Base-by-base conservation (phyloP, 75 land plant species). In the Chamaecyparis obtusa region DNA sequence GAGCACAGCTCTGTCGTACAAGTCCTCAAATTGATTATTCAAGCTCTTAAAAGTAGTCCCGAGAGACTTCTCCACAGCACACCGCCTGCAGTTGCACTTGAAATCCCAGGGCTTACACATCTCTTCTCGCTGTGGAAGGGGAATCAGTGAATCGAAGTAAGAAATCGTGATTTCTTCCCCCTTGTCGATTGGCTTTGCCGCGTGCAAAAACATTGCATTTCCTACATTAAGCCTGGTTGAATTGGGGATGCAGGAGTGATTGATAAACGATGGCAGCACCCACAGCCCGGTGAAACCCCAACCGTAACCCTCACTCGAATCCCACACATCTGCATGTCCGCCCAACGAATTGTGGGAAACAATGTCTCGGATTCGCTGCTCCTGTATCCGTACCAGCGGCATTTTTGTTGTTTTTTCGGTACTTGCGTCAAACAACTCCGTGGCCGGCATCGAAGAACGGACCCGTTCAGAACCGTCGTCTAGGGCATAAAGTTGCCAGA, bases 161-260 rank as follows among this genome's bases (percentile, higher is more conserved):
- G 85, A n/a, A 21, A 88, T 84, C 7, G 71, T 90, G 6, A 88
- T 71, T n/a, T 90, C 90, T 32, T 89, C 86, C 19, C 72, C 79
- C 36, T 54, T 39, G 10, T 64, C 17, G 1, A 90, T 69, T 60
- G 60, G 74, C 36, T 76, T 71, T 19, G 86, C 43, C 0, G 91
- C 91, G 5, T 85, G 55, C 32, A 86, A 69, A 32, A 90, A 39
- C 90, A 90, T 74, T 0, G 90, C 86, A 2, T 57, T 84, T 33
- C 91, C 88, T 14, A 90, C 90, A 13, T 88, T 1, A 2, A 85
- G 72, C 13, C 84, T 80, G 21, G 75, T 77, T 3, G 85, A 82
- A 55, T 90, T 90, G 5, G 91, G 90, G 17, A 46, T 35, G 83
- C 89, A 88, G 0, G 90, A 90, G 75, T 90, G 91, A 78, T 90